A percentile compares a stretch with the other conserved stretches of the same genome.
These are phyloP conservation scores for Bombardia bombarda DNA, from an alignment of 495 filamentous ascomycete genomes.

Conservation along the genomic window DNA sequence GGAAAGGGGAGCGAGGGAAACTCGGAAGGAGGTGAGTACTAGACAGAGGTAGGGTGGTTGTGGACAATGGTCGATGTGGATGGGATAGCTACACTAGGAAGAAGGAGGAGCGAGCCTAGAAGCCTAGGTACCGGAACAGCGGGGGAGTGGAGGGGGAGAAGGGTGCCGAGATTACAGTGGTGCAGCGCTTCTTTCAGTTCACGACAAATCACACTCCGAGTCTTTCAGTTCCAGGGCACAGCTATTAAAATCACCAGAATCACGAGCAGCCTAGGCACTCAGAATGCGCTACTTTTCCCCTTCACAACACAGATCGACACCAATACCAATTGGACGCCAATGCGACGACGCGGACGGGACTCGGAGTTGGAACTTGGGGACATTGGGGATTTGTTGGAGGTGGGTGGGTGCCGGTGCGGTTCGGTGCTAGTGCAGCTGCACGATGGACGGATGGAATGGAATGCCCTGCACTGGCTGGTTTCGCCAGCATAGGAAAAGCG, in stretches of 20 bases:
- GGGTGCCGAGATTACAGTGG: background rate
- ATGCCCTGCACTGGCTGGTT: background rate
- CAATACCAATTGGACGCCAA: too few relatives aligned
- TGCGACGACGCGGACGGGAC: too few relatives aligned
- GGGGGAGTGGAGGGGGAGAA: background rate
- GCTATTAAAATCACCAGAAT: too few relatives aligned
- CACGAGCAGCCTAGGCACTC: too few relatives aligned
- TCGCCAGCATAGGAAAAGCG: background rate
- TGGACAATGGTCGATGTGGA: too few relatives aligned
- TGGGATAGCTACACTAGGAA: background rate
- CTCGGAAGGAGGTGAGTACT: background rate
- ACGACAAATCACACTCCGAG: too few relatives aligned
- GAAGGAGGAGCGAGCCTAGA: background rate
- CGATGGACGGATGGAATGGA: background rate
- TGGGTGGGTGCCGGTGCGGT: background rate
- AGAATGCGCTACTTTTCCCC: too few relatives aligned
- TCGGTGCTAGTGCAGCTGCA: background rate
- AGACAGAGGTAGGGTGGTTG: too few relatives aligned
- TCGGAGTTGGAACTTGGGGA: too few relatives aligned
- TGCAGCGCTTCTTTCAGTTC: background rate
- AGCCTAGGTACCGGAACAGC: background rate
- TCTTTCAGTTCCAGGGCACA: too few relatives aligned
- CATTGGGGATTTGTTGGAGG: too few relatives aligned
- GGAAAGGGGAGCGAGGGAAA: background rate
- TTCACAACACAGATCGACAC: too few relatives aligned